These are phyloP conservation scores for Mycena polygramma DNA, from an alignment of 768 basidiomycete genomes.

Conservation along the genomic window DNA sequence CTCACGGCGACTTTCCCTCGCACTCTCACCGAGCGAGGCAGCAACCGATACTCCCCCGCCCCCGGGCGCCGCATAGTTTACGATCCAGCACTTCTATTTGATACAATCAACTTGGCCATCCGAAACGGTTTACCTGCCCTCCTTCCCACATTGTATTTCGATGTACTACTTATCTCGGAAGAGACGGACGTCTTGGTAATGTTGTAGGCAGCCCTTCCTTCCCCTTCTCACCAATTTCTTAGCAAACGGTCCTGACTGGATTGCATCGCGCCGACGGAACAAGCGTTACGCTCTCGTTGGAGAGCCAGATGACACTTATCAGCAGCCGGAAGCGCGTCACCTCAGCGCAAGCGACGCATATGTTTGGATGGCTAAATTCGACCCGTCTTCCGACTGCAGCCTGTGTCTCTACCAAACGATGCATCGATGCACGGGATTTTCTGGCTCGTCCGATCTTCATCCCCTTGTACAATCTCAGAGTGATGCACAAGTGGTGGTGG, in stretches of 20 bases:
- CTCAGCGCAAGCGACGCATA: not conserved
- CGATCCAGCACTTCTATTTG: not conserved
- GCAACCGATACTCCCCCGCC: not conserved
- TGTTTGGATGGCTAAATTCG: not conserved
- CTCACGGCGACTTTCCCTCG: not conserved
- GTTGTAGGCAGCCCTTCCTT: not conserved
- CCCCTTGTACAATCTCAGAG: not conserved
- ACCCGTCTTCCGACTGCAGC: not conserved
- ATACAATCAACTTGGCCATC: constrained; percentile 7
- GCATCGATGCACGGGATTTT: not conserved
- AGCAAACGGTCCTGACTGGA: not conserved
- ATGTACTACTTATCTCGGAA: not conserved
- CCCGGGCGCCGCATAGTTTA: not conserved
- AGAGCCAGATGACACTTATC: not conserved
- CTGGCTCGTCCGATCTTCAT: not conserved
- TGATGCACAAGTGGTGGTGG: not conserved
- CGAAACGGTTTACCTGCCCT: constrained; percentile 2
- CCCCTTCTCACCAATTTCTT: not conserved
- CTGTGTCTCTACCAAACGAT: not conserved
- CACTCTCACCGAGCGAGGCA: not conserved
- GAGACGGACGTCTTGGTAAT: not conserved
- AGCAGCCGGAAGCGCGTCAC: not conserved
- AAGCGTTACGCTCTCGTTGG: not conserved
- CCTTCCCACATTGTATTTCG: constrained; percentile 9
- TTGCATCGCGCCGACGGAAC: not conserved